Evolutionary conservation across 768 basidiomycete species (phyloP).

Genomic region (Tylopilus balloui): DNA sequence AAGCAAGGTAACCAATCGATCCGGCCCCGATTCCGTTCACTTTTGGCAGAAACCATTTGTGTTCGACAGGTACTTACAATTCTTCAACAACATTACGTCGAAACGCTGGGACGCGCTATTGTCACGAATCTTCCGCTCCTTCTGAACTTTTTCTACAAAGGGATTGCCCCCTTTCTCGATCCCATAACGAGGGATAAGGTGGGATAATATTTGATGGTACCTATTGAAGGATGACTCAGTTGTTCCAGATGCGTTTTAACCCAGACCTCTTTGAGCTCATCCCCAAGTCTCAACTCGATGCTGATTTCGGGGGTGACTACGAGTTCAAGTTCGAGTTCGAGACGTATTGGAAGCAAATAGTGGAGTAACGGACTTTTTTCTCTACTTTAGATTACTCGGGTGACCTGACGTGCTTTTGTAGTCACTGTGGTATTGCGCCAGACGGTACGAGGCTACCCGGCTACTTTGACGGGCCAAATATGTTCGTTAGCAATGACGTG

Average conservation of each 20-base stretch:
- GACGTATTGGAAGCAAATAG: conserved; percentile 75
- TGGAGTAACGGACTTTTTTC: conserved; percentile 46
- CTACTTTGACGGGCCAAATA: conserved; percentile 27
- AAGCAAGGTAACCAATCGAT: conserved; percentile 48
- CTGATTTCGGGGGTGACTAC: conserved; percentile 77
- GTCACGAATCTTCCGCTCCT: conserved; percentile 78
- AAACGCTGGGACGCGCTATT: conserved; percentile 80
- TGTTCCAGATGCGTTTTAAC: conserved; percentile 77
- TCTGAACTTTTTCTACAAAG: conserved; percentile 75
- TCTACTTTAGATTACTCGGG: neutral
- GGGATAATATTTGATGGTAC: neutral
- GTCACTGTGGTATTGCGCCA: conserved; percentile 51
- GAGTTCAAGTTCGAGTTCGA: conserved; percentile 69
- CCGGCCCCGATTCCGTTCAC: neutral
- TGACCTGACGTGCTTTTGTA: conserved; percentile 22
- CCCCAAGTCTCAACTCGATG: conserved; percentile 70
- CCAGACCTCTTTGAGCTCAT: conserved; percentile 75
- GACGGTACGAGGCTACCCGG: conserved; percentile 46
- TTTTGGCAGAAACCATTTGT: neutral
- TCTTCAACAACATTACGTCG: conserved; percentile 85
- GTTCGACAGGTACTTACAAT: conserved; percentile 60
- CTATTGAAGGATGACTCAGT: neutral
- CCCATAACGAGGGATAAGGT: conserved; percentile 86
- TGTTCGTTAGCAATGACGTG: neutral
- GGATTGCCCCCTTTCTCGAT: conserved; percentile 81